phyloP scores from a whole-genome alignment of 2,329 filamentous ascomycete genomes.

The Scedosporium aurantiacum region DNA sequence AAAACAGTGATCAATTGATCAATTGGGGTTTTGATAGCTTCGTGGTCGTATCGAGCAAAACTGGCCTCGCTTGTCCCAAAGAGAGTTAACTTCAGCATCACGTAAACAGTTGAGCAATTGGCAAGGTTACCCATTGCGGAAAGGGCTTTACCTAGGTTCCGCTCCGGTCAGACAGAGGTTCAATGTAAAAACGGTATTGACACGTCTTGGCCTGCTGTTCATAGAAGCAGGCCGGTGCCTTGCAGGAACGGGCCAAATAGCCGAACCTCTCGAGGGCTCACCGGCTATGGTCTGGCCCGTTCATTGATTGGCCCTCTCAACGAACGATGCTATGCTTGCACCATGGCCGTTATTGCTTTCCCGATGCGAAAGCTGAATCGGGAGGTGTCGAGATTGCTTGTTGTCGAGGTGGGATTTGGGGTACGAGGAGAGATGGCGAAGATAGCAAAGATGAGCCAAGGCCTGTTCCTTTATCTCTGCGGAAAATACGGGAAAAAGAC shows the following conservation, averaged over 20 bases:
- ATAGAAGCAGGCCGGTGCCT: not conserved
- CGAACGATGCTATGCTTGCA: not conserved
- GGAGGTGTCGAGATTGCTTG: not conserved
- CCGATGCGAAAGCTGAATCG: not conserved
- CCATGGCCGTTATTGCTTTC: not conserved
- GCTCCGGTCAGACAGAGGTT: not conserved
- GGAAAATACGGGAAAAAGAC: not conserved
- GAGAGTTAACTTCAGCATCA: not conserved
- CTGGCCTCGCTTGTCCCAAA: not conserved
- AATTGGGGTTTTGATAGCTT: not conserved
- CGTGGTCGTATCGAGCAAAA: not conserved
- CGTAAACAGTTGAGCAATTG: too few species aligned
- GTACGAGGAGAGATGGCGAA: not conserved
- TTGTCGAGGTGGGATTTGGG: not conserved
- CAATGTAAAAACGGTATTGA: not conserved
- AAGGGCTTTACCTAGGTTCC: not conserved
- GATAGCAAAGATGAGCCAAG: not conserved
- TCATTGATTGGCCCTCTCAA: not conserved
- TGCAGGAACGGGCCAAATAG: not conserved
- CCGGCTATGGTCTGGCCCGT: not conserved
- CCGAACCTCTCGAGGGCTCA: not conserved
- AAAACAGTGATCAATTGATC: not conserved
- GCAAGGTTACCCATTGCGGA: not conserved
- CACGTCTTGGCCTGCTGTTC: not conserved
- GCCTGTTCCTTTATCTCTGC: not conserved